Base-by-base conservation (phyloP, 73 alveolate species). In the Stentor roeselii region DNA sequence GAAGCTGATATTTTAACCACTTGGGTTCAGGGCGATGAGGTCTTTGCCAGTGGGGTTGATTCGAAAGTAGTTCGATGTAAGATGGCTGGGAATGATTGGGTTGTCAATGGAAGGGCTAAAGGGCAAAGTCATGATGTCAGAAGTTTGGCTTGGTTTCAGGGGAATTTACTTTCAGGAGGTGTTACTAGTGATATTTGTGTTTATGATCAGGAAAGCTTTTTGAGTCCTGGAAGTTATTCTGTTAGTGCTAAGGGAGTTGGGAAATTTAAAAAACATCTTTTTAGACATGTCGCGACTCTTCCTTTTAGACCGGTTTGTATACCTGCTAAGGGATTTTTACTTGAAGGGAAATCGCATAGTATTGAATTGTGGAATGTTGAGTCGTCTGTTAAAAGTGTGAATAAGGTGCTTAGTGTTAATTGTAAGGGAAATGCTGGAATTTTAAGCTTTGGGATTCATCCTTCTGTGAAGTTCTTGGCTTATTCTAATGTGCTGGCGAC, bases 81-180 rank as follows among this genome's bases (percentile, higher is more conserved):
- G 11, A 27, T 21, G 37, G 0, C 37, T 67, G 41, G 41, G 37
- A 21, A 67, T 2, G 37, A 67, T 30, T 67, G 80, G 80, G 37
- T 67, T 1, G 41, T 67, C 0, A 32, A 36, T 67, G 80, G 80
- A 1, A 67, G 34, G 34, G 37, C 37, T 32, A 0, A 40, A 67
- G 80, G 80, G 1, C 80, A 67, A 67, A 67, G 80, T 40, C 80
- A 67, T 32, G 80, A 67, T 67, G 41, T 67, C 80, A n/a, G 80
- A 67, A 32, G 27, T 30, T 0, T 67, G 21, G 80, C 80, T 21
- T n/a, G 27, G 1, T n/a, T 21, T 32, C 21, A 67, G 27, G 37
- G 37, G 27, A 67, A 21, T 21, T 21, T 67, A 21, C 21, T 67
- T 67, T 67, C 80, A 67, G 80, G 80, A 1, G 80, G 80, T 1